Percentiles rank a stretch among this genome's conserved stretches.
phyloP scores from a whole-genome alignment of 139 green algal species.

The Coelastrella sp. region DNA sequence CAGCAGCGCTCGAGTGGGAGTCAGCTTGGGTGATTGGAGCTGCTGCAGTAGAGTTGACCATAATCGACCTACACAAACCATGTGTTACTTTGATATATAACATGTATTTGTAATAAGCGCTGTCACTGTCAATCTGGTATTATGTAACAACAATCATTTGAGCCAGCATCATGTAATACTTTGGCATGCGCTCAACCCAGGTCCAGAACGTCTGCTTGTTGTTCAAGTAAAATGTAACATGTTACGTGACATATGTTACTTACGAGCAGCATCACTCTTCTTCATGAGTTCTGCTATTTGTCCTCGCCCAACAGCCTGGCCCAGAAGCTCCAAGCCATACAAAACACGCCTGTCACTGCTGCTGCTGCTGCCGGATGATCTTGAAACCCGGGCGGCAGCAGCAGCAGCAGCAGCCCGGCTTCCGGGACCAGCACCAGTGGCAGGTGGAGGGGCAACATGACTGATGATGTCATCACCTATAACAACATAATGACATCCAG shows the following conservation, averaged over 20 bases:
- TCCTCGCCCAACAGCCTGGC: background rate
- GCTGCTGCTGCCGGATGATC: constrained; percentile 8
- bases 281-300: constrained; percentile 18
- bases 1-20: background rate
- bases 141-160: too few relatives aligned
- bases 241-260: background rate
- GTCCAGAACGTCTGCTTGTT: background rate
- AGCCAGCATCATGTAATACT: too few relatives aligned
- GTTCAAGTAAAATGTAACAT: too few relatives aligned
- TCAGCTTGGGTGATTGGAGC: constrained; percentile 8
- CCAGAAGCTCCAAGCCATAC: constrained; percentile 30
- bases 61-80: background rate
- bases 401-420: constrained; percentile 19
- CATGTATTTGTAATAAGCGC: too few relatives aligned
- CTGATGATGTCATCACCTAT: constrained; percentile 24
- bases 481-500: too few relatives aligned
- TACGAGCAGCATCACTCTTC: constrained; percentile 13
- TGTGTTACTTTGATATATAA: background rate
- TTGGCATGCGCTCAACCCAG: too few relatives aligned
- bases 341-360: background rate
- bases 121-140: too few relatives aligned
- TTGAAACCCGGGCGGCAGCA: too few relatives aligned
- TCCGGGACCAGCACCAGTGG: background rate
- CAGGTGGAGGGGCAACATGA: background rate
- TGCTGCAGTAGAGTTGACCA: constrained; percentile 3